Base-by-base conservation (phyloP, 352 stramenopile genomes). In the Pythium utonaiense region DNA sequence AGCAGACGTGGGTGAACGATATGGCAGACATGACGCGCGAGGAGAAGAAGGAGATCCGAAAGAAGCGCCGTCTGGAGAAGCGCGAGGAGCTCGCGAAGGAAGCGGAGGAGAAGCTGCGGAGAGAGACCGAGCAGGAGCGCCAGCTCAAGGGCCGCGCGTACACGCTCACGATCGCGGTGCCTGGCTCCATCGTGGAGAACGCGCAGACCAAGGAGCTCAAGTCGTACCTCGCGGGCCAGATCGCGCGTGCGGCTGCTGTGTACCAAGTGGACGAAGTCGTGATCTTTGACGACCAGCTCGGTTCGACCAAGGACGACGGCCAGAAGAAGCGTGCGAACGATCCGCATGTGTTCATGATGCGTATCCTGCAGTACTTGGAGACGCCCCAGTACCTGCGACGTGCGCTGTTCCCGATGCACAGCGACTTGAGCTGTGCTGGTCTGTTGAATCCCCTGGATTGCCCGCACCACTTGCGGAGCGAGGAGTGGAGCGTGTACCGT, bases 241-340 rank as follows among this genome's bases (percentile, higher is more conserved):
- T 99, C 54, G 96, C 96, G 38, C 93, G 97, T 30, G 96, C 97
- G 0, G 95, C 94, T 1, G 92, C 95, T 22, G 97, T 99, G 63
- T 99, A 98, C 78, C 88, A 98, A 66, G 91, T 99, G 8, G 97
- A 99, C 70, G 97, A 99, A 79, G 93, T 99, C 65, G 78, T 99
- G 14, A 95, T 99, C 6, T 99, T 98, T 66, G 95, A 99, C 67
- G 97, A 99, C 74, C 90, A 97, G 62, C 75, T 98, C 24, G 88
- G 86, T 21, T 70, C 67, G 9, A 68, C 70, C 40, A 71, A 71
- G 34, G 66, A 70, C 62, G 78, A 83, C 25, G 80, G 74, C 0
- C 71, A 66, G 7, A 74, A 75, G 52, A 88, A 86, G 73, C 79
- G 74, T 33, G 77, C 74, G 17, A 77, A 80, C 52, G 82, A 92